Percentiles rank a stretch among this genome's conserved stretches.
These are phyloP conservation scores for Chaetomium sp. DNA, from an alignment of 2,329 filamentous ascomycete species.

Conservation along the genomic window DNA sequence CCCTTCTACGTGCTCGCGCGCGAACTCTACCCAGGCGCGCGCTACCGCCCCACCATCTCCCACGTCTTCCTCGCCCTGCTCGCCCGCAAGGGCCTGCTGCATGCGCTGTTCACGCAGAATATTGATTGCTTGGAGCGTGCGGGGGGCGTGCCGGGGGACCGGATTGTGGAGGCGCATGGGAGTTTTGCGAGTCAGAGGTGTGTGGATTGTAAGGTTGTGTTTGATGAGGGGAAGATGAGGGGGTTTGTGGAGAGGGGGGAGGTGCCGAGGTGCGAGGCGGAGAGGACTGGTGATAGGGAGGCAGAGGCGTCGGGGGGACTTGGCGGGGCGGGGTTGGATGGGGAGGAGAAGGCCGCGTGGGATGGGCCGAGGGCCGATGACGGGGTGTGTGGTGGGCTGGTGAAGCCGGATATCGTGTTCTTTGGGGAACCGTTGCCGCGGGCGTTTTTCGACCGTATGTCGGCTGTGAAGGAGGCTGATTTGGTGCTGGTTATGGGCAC, in stretches of 20 bases:
- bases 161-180: constrained; percentile 89
- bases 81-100: constrained; percentile 67
- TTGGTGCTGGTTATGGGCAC: constrained; percentile 83
- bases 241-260: constrained; percentile 57
- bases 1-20: constrained; percentile 91
- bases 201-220: constrained; percentile 73
- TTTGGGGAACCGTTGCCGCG: constrained; percentile 64
- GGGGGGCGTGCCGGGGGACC: constrained; percentile 74
- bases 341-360: background rate
- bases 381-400: constrained; percentile 60
- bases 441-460: constrained; percentile 55
- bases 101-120: constrained; percentile 93
- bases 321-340: background rate
- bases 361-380: background rate
- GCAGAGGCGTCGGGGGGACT: background rate
- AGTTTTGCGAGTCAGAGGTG: constrained; percentile 89
- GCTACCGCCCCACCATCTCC: constrained; percentile 79
- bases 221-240: constrained; percentile 68
- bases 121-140: constrained; percentile 90
- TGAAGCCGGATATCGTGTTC: constrained; percentile 94
- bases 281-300: constrained; percentile 21
- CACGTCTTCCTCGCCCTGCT: constrained; percentile 85
- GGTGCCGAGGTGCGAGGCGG: constrained; percentile 60
- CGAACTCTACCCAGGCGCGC: constrained; percentile 78
- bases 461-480: constrained; percentile 39